Conservation (phyloP, 768 basidiomycete species). For the Fibroporia radiculosa region DNA sequence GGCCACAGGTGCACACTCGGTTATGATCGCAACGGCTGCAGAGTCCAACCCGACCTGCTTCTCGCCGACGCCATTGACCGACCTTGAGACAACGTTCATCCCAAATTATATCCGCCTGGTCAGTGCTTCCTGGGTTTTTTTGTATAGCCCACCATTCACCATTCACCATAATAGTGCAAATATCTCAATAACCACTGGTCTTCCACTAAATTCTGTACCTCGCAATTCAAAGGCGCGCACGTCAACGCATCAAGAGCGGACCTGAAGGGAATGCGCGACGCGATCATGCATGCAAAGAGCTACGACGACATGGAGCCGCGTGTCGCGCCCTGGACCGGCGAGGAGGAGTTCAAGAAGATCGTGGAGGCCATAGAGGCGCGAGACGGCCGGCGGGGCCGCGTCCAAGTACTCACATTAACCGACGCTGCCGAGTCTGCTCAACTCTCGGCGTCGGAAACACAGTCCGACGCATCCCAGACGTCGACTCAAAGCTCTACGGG, state of each 20-base stretch:
- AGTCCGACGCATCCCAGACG: neutral
- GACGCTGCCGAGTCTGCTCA: neutral
- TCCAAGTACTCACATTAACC: neutral
- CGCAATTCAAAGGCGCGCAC: conserved; percentile 70
- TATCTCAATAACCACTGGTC: conserved; percentile 77
- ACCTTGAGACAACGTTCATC: conserved; percentile 62
- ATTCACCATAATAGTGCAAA: conserved; percentile 39
- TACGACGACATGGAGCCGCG: conserved; percentile 47
- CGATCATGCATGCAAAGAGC: conserved; percentile 51
- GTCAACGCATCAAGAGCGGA: conserved; percentile 50
- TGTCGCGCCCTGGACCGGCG: conserved; percentile 50
- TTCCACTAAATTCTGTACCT: conserved; percentile 82
- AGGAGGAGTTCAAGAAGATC: conserved; percentile 52
- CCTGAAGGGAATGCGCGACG: conserved; percentile 45
- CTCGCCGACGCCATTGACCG: conserved; percentile 53
- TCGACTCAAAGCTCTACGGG: neutral
- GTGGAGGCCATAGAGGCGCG: conserved; percentile 42
- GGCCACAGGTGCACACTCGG: conserved; percentile 65
- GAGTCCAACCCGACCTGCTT: conserved; percentile 92
- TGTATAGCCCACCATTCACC: neutral
- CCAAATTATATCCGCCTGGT: conserved; percentile 73
- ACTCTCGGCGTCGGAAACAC: neutral
- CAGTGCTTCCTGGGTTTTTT: conserved; percentile 14
- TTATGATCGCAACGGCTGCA: conserved; percentile 95
- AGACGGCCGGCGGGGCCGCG: conserved; percentile 11